These are phyloP conservation scores for Eucalyptus shirleyi DNA, from an alignment of 345 rosid species.

Conservation along the genomic window DNA sequence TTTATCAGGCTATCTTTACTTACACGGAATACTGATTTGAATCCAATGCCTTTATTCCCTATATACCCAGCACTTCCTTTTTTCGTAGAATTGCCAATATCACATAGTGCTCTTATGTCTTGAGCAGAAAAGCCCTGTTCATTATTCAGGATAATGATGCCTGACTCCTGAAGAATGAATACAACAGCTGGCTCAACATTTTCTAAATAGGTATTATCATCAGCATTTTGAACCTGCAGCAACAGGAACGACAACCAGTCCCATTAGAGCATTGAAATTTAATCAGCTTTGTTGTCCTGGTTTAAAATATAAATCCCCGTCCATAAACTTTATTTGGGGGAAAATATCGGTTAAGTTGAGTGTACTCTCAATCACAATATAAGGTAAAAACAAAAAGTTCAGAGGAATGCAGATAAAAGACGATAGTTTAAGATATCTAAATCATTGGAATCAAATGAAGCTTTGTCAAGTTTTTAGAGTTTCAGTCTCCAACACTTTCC, in stretches of 20 bases:
- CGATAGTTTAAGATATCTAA: neutral
- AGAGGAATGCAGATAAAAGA: neutral
- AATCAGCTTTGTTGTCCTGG: neutral
- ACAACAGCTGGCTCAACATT: conserved; percentile 64
- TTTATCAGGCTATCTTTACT: neutral
- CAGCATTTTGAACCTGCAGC: conserved; percentile 96
- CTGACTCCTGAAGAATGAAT: conserved; percentile 68
- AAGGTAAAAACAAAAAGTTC: neutral
- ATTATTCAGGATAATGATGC: conserved; percentile 65
- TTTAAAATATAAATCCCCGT: neutral
- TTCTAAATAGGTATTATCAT: conserved; percentile 71
- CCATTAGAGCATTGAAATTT: neutral
- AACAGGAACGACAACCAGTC: conserved; percentile 8
- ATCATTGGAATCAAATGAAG: neutral
- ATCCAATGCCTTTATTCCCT: conserved; percentile 96
- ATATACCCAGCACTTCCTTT: conserved; percentile 76
- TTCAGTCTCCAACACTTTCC: neutral
- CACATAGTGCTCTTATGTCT: conserved; percentile 89
- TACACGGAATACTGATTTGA: conserved; percentile 98
- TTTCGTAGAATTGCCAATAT: conserved; percentile 88
- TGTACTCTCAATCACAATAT: neutral
- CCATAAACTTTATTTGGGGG: neutral
- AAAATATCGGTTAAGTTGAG: neutral
- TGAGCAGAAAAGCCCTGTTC: conserved; percentile 78
- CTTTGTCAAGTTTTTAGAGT: neutral